phyloP scores from a whole-genome alignment of 805 yeast species.

The Candida nonsorbophila region DNA sequence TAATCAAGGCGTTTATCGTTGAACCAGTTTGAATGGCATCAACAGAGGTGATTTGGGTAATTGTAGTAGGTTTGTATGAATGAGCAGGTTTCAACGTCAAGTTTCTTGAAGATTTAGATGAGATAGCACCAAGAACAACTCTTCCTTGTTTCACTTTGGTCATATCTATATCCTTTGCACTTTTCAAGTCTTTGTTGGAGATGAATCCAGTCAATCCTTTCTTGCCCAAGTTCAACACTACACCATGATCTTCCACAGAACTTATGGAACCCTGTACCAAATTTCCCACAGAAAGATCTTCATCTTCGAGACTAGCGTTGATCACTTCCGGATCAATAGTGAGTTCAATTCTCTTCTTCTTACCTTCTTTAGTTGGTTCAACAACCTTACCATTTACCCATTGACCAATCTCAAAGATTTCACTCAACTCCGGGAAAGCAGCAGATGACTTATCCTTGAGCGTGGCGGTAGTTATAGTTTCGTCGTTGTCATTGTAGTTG shows the following conservation, averaged over 20 bases:
- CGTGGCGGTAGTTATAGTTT: constrained; percentile 15
- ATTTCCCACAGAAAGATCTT: constrained; percentile 59
- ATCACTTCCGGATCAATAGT: constrained; percentile 70
- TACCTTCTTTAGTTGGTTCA: constrained; percentile 40
- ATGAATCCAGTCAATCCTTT: constrained; percentile 63
- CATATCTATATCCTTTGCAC: constrained; percentile 26
- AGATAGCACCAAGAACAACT: constrained; percentile 59
- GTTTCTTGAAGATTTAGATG: constrained; percentile 44
- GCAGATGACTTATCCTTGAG: constrained; percentile 7
- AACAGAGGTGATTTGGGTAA: constrained; percentile 58
- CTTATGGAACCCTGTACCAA: constrained; percentile 71
- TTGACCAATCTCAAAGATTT: constrained; percentile 65
- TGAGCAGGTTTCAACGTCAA: constrained; percentile 50
- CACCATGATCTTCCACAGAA: constrained; percentile 91
- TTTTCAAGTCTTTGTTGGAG: constrained; percentile 58
- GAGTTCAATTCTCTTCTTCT: constrained; percentile 57
- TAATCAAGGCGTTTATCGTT: constrained; percentile 65
- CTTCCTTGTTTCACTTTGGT: constrained; percentile 52
- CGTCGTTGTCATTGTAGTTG: constrained; percentile 35
- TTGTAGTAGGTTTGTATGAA: constrained; percentile 40
- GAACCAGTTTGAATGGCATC: constrained; percentile 87
- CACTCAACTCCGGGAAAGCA: constrained; percentile 53
- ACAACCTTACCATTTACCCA: constrained; percentile 83
- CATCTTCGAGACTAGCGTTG: constrained; percentile 55
- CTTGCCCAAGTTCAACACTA: constrained; percentile 64